A percentile compares a stretch with the other conserved stretches of the same genome.
These are phyloP conservation scores for Coelastrella sp. DNA, from an alignment of 139 green algal genomes.

Conservation along the genomic window DNA sequence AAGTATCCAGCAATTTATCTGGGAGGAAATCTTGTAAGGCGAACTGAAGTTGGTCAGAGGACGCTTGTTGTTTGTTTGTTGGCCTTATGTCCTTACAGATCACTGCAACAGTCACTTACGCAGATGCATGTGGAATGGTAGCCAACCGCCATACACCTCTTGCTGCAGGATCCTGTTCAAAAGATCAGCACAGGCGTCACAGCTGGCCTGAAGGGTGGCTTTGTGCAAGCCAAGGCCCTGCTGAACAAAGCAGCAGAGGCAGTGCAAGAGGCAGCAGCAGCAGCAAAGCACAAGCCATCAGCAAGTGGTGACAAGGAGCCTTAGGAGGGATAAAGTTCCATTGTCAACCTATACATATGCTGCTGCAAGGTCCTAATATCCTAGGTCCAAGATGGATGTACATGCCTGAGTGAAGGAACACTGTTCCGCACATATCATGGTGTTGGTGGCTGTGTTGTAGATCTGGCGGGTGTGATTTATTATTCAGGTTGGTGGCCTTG, in stretches of 20 bases:
- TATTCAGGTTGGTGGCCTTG: too few species aligned
- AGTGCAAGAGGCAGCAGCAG: conserved; percentile 2
- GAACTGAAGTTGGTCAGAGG: too few species aligned
- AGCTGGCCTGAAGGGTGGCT: conserved; percentile 30
- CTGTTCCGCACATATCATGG: too few species aligned
- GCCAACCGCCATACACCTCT: neutral
- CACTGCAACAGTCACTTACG: neutral
- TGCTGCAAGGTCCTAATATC: neutral
- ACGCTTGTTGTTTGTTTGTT: too few species aligned
- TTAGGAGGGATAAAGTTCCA: neutral
- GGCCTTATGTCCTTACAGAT: too few species aligned
- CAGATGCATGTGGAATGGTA: neutral
- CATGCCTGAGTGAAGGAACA: too few species aligned
- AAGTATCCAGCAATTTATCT: too few species aligned
- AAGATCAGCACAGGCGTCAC: neutral
- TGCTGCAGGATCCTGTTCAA: conserved; percentile 18
- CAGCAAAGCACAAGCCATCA: neutral
- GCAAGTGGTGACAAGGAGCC: neutral
- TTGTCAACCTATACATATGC: neutral
- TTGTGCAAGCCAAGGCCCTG: conserved; percentile 34
- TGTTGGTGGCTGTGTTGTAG: too few species aligned
- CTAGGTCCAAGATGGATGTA: too few species aligned
- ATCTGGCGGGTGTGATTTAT: too few species aligned
- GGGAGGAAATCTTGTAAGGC: too few species aligned
- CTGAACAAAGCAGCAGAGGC: conserved; percentile 38